Evolutionary conservation across 2,329 filamentous ascomycete species (phyloP), one percentile per base, ranked within the genome.

Genomic region (Fusarium graminum): DNA sequence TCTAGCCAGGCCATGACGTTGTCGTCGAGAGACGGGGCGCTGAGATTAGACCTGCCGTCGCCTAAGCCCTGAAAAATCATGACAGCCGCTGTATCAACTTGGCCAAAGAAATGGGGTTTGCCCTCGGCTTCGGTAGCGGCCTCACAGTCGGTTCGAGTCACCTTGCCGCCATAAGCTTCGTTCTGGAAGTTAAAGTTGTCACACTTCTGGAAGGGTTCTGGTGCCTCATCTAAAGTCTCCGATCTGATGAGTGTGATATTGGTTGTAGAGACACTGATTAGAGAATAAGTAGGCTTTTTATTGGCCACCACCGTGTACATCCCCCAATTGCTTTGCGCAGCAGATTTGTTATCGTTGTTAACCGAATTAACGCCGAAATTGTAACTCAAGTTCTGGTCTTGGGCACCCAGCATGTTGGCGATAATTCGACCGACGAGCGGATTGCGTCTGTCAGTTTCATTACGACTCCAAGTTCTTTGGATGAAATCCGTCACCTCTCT

Each of bases 201-300:
- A 6, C 66, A 69, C 1, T 25, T 34, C 7, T 58, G 53, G 1
- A 51, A 28, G 9, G 66, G 65, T 1, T 17, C 9, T 1, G 66
- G 66, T 1, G 58, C 36, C 7, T 44, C 25, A 2, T 6, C 9
- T 4, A 69, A 19, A 2, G 22, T 44, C 10, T 69, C 66, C 0
- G 66, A 69, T 42, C 65, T 45, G 12, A 69, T 32, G 2, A 69
- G 39, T 1, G 58, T 69, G 8, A 69, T 69, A n/a, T 69, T 69
- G 4, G 65, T 67, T 1, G 29, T 17, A 2, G 47, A 67, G 4
- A 69, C 30, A 3, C 36, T 52, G 6, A 67, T 5, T 1, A 69
- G 9, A 4, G 62, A 59, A 9, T 34, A 68, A 1, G 49, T 1
- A 2, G 12, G 6, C 0, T 17, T 30, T 3, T 10, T 28, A 2